Base-by-base conservation (phyloP, 2,329 filamentous ascomycete species). In the Macrophomina pseudophaseolina region DNA sequence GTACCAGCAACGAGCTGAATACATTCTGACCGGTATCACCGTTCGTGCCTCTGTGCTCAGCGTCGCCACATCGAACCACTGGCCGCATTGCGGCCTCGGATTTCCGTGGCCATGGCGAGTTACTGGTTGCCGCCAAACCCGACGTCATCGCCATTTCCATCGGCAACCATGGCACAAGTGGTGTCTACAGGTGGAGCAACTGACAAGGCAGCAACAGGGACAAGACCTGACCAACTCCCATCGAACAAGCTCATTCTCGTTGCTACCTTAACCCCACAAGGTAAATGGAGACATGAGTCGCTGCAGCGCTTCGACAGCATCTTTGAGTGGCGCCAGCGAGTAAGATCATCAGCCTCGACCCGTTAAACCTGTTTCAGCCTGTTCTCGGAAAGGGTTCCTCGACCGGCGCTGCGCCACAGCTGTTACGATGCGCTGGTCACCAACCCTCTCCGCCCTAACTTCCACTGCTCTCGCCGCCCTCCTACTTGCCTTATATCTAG, bases 311-410 rank as follows among this genome's bases (percentile, higher is more conserved):
- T 48, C 58, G 42, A 62, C 58, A n/a, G 14, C 58, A 49, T 30
- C 42, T 49, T 23, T 18, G 42, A 62, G 58, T 62, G 58, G 58
- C 58, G 58, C 58, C 42, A 28, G n/a, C 42, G 44, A 62, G 16
- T 49, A 49, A 49, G 58, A 62, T 62, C 58, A 32, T 62, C 58
- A 49, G 42, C 58, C 40, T 32, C 16, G 58, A n/a, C 56, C 56
- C 58, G 42, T 49, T 62, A 49, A 62, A 62, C 54, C 64, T 51
- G 64, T 66, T 66, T 60, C 64, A 59, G 38, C 42, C 18, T 32
- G 18, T n/a, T 18, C 48, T 53, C 48, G 18, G 49, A 33, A 56
- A 23, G 18, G 53, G 38, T 58, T 38, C 18, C 53, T 58, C 53
- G 53, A 30, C 53, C 35, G 23, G 12, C 7, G 52, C 64, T 66